A percentile compares a stretch with the other conserved stretches of the same genome.
These are phyloP conservation scores for Epithele typhae DNA, from an alignment of 768 basidiomycete genomes.

Conservation along the genomic window DNA sequence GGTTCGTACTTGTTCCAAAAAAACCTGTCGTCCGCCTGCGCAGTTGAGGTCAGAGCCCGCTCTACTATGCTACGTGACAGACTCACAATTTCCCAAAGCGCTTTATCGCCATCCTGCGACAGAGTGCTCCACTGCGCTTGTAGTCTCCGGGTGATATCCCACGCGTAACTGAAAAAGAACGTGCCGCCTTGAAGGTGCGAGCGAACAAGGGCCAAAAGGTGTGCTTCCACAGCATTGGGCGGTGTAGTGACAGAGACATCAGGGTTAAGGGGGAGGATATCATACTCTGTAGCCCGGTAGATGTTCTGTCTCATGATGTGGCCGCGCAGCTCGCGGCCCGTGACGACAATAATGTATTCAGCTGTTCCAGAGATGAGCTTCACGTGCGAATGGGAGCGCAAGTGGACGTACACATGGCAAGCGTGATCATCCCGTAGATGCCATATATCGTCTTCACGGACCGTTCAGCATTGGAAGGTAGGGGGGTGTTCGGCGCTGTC, in stretches of 20 bases:
- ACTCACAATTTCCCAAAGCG: slow-evolving; percentile 77
- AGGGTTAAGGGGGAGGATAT: slow-evolving; percentile 82
- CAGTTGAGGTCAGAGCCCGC: slow-evolving; percentile 2
- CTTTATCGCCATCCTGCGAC: slow-evolving; percentile 45
- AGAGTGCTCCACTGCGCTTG: slow-evolving; percentile 73
- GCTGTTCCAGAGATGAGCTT: slow-evolving; percentile 43
- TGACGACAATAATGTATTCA: slow-evolving; percentile 90
- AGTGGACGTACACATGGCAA: slow-evolving; percentile 58
- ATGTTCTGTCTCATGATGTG: slow-evolving; percentile 82
- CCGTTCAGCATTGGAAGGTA: slow-evolving; percentile 53
- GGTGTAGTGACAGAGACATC: slow-evolving; percentile 61
- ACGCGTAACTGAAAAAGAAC: slow-evolving; percentile 88
- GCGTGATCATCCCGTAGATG: slow-evolving; percentile 71
- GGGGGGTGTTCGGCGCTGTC: slow-evolving; percentile 48
- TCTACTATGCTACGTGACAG: not conserved
- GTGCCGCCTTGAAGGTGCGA: slow-evolving; percentile 76
- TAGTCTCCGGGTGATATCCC: slow-evolving; percentile 83
- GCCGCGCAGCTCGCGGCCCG: slow-evolving; percentile 72
- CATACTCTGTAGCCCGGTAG: slow-evolving; percentile 87
- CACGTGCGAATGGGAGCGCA: not conserved
- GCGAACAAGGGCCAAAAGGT: slow-evolving; percentile 80
- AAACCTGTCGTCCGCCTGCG: slow-evolving; percentile 89
- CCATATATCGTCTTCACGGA: slow-evolving; percentile 68
- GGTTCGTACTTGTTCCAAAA: slow-evolving; percentile 87
- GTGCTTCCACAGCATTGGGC: slow-evolving; percentile 83